Percentiles rank a stretch among this genome's conserved stretches.
Conservation (phyloP, 1,284 basidiomycete species). For the Ceratobasidium sp. region DNA sequence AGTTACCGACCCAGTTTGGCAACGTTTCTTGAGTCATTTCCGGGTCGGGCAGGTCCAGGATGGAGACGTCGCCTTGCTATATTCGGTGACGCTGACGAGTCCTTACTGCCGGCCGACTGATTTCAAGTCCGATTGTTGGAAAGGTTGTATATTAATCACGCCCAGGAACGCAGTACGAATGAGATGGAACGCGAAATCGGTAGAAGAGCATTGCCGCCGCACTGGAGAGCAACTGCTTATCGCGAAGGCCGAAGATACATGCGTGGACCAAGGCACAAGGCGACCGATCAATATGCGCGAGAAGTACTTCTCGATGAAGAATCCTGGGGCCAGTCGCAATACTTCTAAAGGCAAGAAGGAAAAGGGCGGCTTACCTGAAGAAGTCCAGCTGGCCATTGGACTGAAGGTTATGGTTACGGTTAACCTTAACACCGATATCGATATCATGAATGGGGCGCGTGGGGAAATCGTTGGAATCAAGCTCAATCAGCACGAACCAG, state of each 20-base stretch:
- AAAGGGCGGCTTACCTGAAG: too few relatives aligned
- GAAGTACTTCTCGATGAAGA: too few relatives aligned
- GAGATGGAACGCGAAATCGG: conserved; percentile 56
- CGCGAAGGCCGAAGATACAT: conserved; percentile 46
- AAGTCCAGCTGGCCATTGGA: too few relatives aligned
- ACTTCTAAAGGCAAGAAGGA: too few relatives aligned
- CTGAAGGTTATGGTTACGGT: too few relatives aligned
- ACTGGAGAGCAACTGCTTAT: conserved; percentile 48
- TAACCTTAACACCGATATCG: too few relatives aligned
- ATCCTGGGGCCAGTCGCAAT: too few relatives aligned
- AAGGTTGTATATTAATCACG: conserved; percentile 55
- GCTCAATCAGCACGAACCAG: too few relatives aligned
- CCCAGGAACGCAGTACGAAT: conserved; percentile 57
- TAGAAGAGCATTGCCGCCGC: conserved; percentile 49
- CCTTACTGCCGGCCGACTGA: conserved; percentile 44
- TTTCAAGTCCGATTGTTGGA: conserved; percentile 54
- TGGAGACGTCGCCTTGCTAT: conserved; percentile 55
- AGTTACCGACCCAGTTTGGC: conserved; percentile 57
- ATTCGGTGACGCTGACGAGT: conserved; percentile 51
- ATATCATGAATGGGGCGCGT: too few relatives aligned
- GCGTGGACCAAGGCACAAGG: conserved; percentile 43
- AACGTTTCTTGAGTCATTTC: conserved; percentile 56
- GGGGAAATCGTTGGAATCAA: too few relatives aligned
- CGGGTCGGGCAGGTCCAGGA: conserved; percentile 53
- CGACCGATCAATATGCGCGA: too few relatives aligned